Evolutionary conservation across 768 basidiomycete species (phyloP), one percentile per base, ranked within the genome.

Genomic region (Lactarius tabidus): DNA sequence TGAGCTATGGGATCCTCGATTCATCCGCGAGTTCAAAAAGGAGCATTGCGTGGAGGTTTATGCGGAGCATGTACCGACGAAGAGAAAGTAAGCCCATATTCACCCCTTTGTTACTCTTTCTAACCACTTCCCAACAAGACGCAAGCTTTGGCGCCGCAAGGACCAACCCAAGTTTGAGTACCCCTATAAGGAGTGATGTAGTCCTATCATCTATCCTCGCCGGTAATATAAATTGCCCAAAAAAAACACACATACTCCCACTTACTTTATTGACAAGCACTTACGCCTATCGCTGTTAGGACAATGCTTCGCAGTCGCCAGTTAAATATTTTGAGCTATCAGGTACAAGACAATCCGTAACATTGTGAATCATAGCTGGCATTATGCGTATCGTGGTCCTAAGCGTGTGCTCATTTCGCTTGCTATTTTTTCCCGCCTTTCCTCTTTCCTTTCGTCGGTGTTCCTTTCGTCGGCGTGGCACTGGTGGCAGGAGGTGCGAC

Each of bases 1-100:
- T 75, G 96, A 98, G 77, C 85, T 98, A 28, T 98, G 96, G 95
- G 96, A 98, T 73, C 96, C 96, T 29, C 87, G 90, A 0, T 98
- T 96, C 77, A 95, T 98, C 70, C 88, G 94, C 35, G 86, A 90
- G 71, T 98, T 96, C 82, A 98, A 95, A 77, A 75, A 82, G 3
- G 82, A 93, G 71, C 69, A 96, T 71, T 93, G 91, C 70, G 71
- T 89, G 8, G 95, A 98, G 72, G 85, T 95, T 3, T 97, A 88
- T 74, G 92, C 79, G 0, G 93, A 96, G 73, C 88, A 98, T 72
- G 58, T 87, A 0, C 80, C 85, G 0, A 93, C 89, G 12, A 96
- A 95, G 80, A 92, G 89, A 77, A 98, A 96, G 95, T 96, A 70
- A 39, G 92, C 81, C 7, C 28, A 39, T 33, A 39, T 20, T 61